These are phyloP conservation scores for Neoarthrinium moseri DNA, from an alignment of 2,329 filamentous ascomycete species.

Conservation along the genomic window DNA sequence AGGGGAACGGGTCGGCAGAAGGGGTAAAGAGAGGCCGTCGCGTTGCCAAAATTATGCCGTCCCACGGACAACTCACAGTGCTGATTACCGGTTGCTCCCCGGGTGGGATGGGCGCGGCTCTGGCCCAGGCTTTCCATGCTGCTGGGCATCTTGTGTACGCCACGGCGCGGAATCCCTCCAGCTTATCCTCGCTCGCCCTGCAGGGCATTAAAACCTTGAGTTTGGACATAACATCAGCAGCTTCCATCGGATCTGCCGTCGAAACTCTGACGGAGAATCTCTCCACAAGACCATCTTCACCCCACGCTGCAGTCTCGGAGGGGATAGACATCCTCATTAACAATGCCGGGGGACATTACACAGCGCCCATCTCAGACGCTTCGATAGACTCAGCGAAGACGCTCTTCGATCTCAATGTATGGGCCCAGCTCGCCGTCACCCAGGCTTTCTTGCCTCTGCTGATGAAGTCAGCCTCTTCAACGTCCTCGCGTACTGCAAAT, in stretches of 20 bases:
- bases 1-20: no score
- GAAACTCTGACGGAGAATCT: not conserved
- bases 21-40: no score
- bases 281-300: not conserved
- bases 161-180: conserved; percentile 6
- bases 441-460: conserved; percentile 6
- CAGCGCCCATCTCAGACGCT: conserved; percentile 1
- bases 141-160: conserved; percentile 12
- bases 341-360: conserved; percentile 4
- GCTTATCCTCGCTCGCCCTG: conserved; percentile 2
- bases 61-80: not conserved
- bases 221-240: conserved; percentile 3
- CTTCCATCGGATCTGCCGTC: conserved; percentile 3
- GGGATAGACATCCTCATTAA: conserved; percentile 8
- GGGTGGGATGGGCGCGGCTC: conserved; percentile 9
- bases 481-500: not conserved
- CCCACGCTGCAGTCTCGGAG: not conserved
- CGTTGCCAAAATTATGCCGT: not conserved
- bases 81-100: conserved; percentile 11
- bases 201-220: conserved; percentile 3
- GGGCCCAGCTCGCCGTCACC: conserved; percentile 1
- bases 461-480: not conserved
- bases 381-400: not conserved
- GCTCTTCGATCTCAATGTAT: conserved; percentile 7
- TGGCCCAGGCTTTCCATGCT: conserved; percentile 7